Conservation (phyloP, 2,329 filamentous ascomycete genomes). For the Colletotrichum godetiae region DNA sequence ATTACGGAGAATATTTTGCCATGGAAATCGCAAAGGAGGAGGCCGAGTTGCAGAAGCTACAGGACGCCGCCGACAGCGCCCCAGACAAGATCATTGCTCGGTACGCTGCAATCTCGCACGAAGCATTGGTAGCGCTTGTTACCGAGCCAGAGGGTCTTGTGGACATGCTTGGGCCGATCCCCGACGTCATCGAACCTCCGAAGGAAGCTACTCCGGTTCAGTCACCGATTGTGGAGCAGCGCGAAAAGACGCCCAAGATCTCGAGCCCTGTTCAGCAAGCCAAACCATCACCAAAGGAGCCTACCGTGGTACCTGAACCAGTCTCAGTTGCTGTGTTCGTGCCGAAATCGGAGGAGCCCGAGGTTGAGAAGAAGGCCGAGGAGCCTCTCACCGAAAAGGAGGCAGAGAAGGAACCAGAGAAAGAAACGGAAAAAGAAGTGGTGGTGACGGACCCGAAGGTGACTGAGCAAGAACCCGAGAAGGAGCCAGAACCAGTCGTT, state of each 20-base stretch:
- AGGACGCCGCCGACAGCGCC: constrained; percentile 50
- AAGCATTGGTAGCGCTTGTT: constrained; percentile 60
- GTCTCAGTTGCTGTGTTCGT: not conserved
- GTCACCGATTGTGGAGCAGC: constrained; percentile 21
- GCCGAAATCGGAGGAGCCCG: not conserved
- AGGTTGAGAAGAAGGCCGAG: constrained; percentile 14
- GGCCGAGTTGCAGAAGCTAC: constrained; percentile 59
- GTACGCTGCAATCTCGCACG: constrained; percentile 60
- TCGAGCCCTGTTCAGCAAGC: constrained; percentile 16
- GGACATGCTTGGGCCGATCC: constrained; percentile 56
- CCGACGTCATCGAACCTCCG: constrained; percentile 40
- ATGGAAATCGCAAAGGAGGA: constrained; percentile 64
- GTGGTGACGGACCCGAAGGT: not conserved
- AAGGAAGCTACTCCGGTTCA: constrained; percentile 29
- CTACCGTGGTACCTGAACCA: not conserved
- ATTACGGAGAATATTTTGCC: constrained; percentile 68
- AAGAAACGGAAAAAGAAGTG: not conserved
- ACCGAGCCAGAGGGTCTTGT: constrained; percentile 56
- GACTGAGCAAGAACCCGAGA: not conserved
- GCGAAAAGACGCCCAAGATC: constrained; percentile 11
- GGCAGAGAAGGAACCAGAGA: not conserved
- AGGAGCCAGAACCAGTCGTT: not conserved
- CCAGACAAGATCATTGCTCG: constrained; percentile 56
- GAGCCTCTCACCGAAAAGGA: not conserved
- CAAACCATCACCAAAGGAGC: constrained; percentile 12